Base-by-base conservation (phyloP, 2,329 filamentous ascomycete genomes). In the Blastomyces parvus region DNA sequence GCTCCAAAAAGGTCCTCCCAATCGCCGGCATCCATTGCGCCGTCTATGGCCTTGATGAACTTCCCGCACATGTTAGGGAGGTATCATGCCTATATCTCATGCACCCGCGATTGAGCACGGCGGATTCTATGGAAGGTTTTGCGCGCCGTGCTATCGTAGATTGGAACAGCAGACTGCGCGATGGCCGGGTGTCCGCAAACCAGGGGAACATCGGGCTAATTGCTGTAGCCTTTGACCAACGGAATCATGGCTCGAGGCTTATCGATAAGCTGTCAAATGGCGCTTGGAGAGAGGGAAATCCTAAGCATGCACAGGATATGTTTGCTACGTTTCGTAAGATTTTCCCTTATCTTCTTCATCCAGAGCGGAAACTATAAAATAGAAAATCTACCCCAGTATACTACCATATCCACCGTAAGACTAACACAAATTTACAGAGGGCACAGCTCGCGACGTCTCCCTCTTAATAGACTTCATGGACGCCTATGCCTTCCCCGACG, bases 11-110 rank as follows among this genome's bases (percentile, higher is more conserved):
- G 65, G 87, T 85, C 25, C 81, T 88, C 68, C 84, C 86, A 65
- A 89, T 97, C 73, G 86, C 88, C 53, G 91, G 91, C 57, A 85
- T 97, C 62, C 81, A 89, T 11, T 85, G 88, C 59, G 89, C 90
- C 64, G 82, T 96, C 64, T 92, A 92, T 75, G 92, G 93, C 22
- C 83, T 96, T 1, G 78, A 86, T 38, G 90, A 96, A 72, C 81
- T 96, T 0, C 79, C 85, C 1, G n/a, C 72, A 17, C 76, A 81
- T 17, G 78, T 82, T 3, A 74, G 74, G 5, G 77, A 80, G 40
- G 79, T 96, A 44, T 86, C 91, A 30, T 90, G 89, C 70, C 83
- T 97, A n/a, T 97, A 92, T 90, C 86, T 97, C 14, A 84, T 97
- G 22, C 91, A 97, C 72, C 90, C 90, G 2, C 85, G 94, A 30